Conservation (phyloP, 768 basidiomycete genomes). For the Tephrocybe sp. region DNA sequence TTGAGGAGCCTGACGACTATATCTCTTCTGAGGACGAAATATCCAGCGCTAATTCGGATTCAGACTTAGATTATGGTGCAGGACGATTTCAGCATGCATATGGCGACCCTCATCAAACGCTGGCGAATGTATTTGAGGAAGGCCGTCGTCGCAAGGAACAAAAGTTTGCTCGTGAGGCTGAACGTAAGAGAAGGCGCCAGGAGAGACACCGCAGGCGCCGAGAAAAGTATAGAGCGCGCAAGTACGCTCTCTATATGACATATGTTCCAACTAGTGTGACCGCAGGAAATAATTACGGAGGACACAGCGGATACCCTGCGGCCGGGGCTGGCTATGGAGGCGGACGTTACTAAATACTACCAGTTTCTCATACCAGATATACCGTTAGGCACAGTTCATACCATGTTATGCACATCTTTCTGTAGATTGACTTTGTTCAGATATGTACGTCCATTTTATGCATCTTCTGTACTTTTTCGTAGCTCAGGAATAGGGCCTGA, state of each 20-base stretch:
- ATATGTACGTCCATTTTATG: too few relatives aligned
- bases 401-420: too few relatives aligned
- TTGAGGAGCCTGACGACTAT: conserved; percentile 40
- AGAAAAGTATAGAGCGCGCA: conserved; percentile 57
- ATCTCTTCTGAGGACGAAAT: conserved; percentile 39
- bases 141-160: conserved; percentile 51
- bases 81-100: conserved; percentile 34
- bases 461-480: too few relatives aligned
- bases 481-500: too few relatives aligned
- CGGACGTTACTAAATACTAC: conserved; percentile 10
- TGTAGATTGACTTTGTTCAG: too few relatives aligned
- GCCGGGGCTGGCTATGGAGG: conserved; percentile 11
- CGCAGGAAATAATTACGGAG: conserved; percentile 19
- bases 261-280: conserved; percentile 36
- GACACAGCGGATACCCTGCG: conserved; percentile 15
- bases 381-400: too few relatives aligned
- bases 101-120: conserved; percentile 33
- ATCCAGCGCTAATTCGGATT: conserved; percentile 29
- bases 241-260: conserved; percentile 61
- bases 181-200: conserved; percentile 58
- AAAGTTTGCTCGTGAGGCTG: conserved; percentile 35
- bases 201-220: conserved; percentile 63
- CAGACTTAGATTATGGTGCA: conserved; percentile 41
- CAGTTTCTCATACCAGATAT: background rate
- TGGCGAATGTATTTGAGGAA: conserved; percentile 45